phyloP scores from a whole-genome alignment of 768 basidiomycete genomes.

The Mycena venus region DNA sequence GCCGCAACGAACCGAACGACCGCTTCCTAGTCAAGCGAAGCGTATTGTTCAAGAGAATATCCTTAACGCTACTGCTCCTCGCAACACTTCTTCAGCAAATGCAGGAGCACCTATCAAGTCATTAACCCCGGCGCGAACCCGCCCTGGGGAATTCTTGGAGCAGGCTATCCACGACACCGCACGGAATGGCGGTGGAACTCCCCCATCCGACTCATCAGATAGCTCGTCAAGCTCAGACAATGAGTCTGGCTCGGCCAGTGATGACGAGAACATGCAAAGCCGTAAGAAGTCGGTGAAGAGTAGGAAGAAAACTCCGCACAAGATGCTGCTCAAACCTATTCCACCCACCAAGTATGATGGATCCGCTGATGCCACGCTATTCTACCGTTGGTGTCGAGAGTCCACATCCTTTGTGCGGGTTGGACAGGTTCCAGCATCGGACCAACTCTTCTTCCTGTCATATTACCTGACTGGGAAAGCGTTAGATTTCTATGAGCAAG shows the following conservation, averaged over 20 bases:
- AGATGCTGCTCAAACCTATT: slow-evolving; percentile 3
- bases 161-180: slow-evolving; percentile 1
- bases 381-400: slow-evolving; percentile 11
- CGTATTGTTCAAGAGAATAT: neutral
- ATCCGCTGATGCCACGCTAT: neutral
- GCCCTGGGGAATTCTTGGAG: slow-evolving; percentile 15
- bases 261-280: neutral
- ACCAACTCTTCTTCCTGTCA: neutral
- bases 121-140: neutral
- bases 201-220: neutral
- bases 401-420: slow-evolving; percentile 3
- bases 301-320: slow-evolving; percentile 1
- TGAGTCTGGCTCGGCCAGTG: neutral
- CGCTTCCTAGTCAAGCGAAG: neutral
- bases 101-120: neutral
- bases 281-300: slow-evolving; percentile 3
- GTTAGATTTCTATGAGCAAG: neutral
- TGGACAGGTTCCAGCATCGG: neutral
- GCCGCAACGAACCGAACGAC: neutral
- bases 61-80: neutral
- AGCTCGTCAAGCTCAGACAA: neutral
- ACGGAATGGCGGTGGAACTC: neutral
- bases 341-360: slow-evolving; percentile 10
- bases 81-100: neutral
- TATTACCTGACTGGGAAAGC: neutral